Evolutionary conservation across 345 rosid genomes (phyloP).

Genomic region (Toxicodendron radicans): DNA sequence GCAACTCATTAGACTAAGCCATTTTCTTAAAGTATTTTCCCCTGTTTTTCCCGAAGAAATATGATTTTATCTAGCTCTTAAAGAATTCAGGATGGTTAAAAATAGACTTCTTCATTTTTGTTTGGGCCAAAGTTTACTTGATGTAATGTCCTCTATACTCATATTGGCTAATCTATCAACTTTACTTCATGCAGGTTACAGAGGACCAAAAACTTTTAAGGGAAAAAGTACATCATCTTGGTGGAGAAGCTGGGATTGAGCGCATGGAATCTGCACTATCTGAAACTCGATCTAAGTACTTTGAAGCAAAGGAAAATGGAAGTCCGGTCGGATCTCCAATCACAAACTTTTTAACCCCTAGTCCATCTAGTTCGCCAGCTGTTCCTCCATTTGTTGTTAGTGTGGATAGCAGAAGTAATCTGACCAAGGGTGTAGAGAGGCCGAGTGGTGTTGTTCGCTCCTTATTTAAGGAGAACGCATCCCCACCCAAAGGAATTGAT

Average conservation of each 20-base stretch:
- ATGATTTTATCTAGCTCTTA: too few species aligned
- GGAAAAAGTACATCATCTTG: conserved; percentile 73
- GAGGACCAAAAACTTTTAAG: conserved; percentile 84
- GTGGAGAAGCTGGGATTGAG: conserved; percentile 75
- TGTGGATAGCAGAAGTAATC: conserved; percentile 28
- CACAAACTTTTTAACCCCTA: conserved; percentile 32
- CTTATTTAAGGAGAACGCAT: conserved; percentile 59
- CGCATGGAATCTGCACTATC: conserved; percentile 79
- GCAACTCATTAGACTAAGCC: background rate
- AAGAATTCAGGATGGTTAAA: background rate
- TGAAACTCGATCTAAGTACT: conserved; percentile 66
- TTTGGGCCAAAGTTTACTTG: background rate
- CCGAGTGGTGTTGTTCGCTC: conserved; percentile 64
- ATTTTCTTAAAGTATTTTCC: background rate
- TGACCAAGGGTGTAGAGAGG: conserved; percentile 32
- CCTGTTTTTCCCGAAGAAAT: background rate
- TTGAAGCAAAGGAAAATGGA: conserved; percentile 56
- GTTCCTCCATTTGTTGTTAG: conserved; percentile 33
- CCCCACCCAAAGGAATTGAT: conserved; percentile 35
- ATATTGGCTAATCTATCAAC: background rate
- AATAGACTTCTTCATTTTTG: background rate
- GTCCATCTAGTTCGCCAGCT: conserved; percentile 37
- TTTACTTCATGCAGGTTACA: conserved; percentile 49
- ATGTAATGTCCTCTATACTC: background rate
- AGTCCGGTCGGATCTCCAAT: conserved; percentile 60